Evolutionary conservation across 768 basidiomycete genomes (phyloP), one percentile per base, ranked within the genome.

Genomic region (Lentinula raphanica): DNA sequence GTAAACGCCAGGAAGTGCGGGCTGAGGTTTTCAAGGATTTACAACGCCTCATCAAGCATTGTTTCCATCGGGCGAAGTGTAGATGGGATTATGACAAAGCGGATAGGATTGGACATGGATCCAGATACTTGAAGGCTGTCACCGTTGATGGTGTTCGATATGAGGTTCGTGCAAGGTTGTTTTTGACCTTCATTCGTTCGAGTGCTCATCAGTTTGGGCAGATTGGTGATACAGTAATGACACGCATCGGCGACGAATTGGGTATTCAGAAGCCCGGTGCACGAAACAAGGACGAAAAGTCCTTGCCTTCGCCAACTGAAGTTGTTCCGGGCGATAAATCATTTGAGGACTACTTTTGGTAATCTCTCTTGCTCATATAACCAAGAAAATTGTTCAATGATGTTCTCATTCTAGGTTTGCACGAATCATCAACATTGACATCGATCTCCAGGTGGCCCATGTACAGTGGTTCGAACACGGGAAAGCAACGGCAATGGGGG

Each of bases 391-490:
- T 9, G 23, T 5, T 53, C 6, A 11, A 25, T 25, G 3, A 39
- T 8, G 28, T 1, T 3, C 31, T 35, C 28, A 1, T 13, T 45
- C 15, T 62, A 91, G 89, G 88, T 90, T 92, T 68, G 88, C 77
- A 0, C 76, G 76, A 63, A 84, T 92, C 25, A 66, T 85, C 0
- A 80, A 75, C 51, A 78, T 90, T 57, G 68, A 77, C 15, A 70
- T 73, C 32, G 69, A 74, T 15, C 59, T 71, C 4, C 69, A 76
- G 54, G 69, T 58, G 1, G 79, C 81, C 0, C 91, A 93, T 67
- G 69, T 88, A 9, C 88, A 84, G 32, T 93, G 89, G 89, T 81
- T 88, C 28, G 80, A 87, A 54, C 90, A 92, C 63, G 81, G 83
- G 0, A 80, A 81, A 0, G 78, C 80, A 56, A 87, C 84, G 0